These are phyloP conservation scores for Yamadazyma diospyri DNA, from an alignment of 1,139 yeast genomes.

Conservation along the genomic window DNA sequence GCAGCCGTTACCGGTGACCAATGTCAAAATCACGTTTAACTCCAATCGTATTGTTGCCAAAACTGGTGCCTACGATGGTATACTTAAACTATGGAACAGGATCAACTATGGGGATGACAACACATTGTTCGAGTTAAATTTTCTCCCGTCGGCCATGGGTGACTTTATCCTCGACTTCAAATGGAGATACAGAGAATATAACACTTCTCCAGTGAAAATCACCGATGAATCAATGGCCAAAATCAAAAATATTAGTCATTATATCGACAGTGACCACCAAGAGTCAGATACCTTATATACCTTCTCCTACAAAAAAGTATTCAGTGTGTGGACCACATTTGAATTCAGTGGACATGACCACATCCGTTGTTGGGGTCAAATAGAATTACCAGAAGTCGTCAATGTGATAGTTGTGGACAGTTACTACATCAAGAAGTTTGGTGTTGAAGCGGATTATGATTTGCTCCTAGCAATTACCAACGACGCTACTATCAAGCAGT, in stretches of 20 bases:
- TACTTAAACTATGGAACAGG: slow-evolving; percentile 79
- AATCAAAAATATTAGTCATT: slow-evolving; percentile 37
- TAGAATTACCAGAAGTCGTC: slow-evolving; percentile 33
- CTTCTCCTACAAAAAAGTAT: slow-evolving; percentile 47
- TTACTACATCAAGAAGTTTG: slow-evolving; percentile 24
- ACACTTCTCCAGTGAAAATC: slow-evolving; percentile 8
- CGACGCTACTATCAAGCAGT: slow-evolving; percentile 42
- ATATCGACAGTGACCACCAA: slow-evolving; percentile 25
- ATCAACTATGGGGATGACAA: slow-evolving; percentile 64
- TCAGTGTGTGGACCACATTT: slow-evolving; percentile 74
- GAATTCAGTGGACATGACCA: slow-evolving; percentile 57
- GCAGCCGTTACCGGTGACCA: slow-evolving; percentile 57
- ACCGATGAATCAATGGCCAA: slow-evolving; percentile 35
- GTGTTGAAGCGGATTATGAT: slow-evolving; percentile 33
- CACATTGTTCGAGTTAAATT: slow-evolving; percentile 67
- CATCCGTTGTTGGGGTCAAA: slow-evolving; percentile 57
- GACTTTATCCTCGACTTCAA: slow-evolving; percentile 50
- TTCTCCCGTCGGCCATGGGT: slow-evolving; percentile 56
- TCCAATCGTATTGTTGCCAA: slow-evolving; percentile 62
- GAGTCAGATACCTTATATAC: slow-evolving; percentile 55
- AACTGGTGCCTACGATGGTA: slow-evolving; percentile 56
- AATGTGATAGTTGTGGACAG: slow-evolving; percentile 55
- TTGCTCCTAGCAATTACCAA: slow-evolving; percentile 51
- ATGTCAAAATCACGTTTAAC: slow-evolving; percentile 57
- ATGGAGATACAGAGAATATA: slow-evolving; percentile 41